Base-by-base conservation (phyloP, 2,329 filamentous ascomycete genomes). In the Penicillium thymicola region DNA sequence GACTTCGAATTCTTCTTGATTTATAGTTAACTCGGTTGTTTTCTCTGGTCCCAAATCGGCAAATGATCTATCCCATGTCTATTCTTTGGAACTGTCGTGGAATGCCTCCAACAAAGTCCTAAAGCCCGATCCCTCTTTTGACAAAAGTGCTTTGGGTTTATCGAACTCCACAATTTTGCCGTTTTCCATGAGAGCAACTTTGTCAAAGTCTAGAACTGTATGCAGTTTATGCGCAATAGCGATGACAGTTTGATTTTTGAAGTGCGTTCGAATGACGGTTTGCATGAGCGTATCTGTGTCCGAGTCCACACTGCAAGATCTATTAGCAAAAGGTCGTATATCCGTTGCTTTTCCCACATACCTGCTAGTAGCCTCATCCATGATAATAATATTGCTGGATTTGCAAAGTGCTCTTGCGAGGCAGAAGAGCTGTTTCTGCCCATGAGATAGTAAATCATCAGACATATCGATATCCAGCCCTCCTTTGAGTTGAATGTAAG, bases 341-440 rank as follows among this genome's bases (percentile, higher is more conserved):
- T 44, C 5, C n/a, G 27, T 23, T 6, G 5, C 16, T 14, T 5
- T 9, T 25, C 5, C 2, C 2, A 45, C 55, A n/a, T 50, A 64
- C 63, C 63, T 66, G 58, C 63, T 64, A 8, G 63, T 66, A 1
- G 62, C 60, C 40, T 67, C 65, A 40, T 67, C 63, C 41, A 67
- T 58, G 27, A 67, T 59, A 4, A 67, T 30, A 37, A 74, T 62
- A 11, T 58, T 61, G 37, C 66, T 65, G 7, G 60, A 52, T 27
- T 78, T 68, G 5, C 86, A 64, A 9, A 86, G 71, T 0, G 82
- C 84, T 0, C 84, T 67, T 0, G 80, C 83, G 0, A 87, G 74
- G 51, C 78, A 82, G 52, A 87, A 84, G 0, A 87, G 72, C 63
- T 87, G 84, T 30, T 78, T 76, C 67, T 87, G 83, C 0, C 85